Base-by-base conservation (phyloP, 768 basidiomycete genomes). In the Clavulina sp. region DNA sequence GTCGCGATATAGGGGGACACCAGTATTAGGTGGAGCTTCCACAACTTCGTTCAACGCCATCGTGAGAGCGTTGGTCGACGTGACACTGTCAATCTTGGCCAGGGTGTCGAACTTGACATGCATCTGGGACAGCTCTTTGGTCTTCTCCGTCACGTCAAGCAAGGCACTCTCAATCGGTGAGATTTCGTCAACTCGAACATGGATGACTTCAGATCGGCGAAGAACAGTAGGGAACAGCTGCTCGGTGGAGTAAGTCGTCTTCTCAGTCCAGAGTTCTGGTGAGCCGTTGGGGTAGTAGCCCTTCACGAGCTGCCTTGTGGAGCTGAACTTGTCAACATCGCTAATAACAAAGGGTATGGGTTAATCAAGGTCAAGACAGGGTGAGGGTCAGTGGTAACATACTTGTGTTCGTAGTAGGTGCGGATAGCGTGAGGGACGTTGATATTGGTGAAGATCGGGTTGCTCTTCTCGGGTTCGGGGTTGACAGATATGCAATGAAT, bases 151-250 rank as follows among this genome's bases (percentile, higher is more conserved):
- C 23, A 97, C 78, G 54, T 92, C 89, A 26, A 73, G 70, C 5
- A 93, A 67, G 1, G 92, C 91, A 49, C 73, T 81, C 58, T 88
- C 81, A 19, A 95, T 68, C 0, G 93, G 91, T 1, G 87, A 86
- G 43, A 93, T 77, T 62, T 92, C 84, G 48, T 77, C 69, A 19
- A 81, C 67, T 41, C 79, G 74, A 41, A 77, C 65, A 33, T 74
- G 77, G 29, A 87, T 69, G 40, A 96, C 76, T 60, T 95, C 91
- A 1, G 87, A 89, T 23, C 93, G 77, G 30, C 84, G 78, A 33
- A 96, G 73, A 2, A 96, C 84, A 0, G 89, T 91, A 0, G 93
- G 93, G 67, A 92, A 91, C 3, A 77, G 73, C 58, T 88, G 84
- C 64, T 91, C 86, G 0, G 86, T 89, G 2, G 80, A 84, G 61